A percentile compares a stretch with the other conserved stretches of the same genome.
Conservation (phyloP, 2,329 filamentous ascomycete species). For the Fusarium falciforme region DNA sequence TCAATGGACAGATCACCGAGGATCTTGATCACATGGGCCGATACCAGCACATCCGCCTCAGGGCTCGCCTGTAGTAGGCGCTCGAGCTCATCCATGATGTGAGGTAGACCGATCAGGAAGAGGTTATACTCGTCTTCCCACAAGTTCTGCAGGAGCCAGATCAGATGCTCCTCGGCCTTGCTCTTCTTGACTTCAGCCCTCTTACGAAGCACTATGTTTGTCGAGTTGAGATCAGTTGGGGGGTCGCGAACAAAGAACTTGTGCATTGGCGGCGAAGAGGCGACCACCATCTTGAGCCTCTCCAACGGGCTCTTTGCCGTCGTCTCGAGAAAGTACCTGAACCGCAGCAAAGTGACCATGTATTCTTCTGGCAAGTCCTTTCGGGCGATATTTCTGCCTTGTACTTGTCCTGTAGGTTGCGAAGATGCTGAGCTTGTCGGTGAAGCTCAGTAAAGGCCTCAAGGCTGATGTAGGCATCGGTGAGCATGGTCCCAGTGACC, state of each 20-base stretch:
- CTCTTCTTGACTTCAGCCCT: constrained; percentile 33
- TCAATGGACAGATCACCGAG: constrained; percentile 61
- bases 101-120: constrained; percentile 48
- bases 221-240: constrained; percentile 30
- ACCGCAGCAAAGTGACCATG: constrained; percentile 52
- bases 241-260: constrained; percentile 47
- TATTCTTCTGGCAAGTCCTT: constrained; percentile 49
- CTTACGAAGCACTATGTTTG: constrained; percentile 29
- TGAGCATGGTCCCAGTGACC: constrained; percentile 50
- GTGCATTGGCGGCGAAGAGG: constrained; percentile 56
- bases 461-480: constrained; percentile 49
- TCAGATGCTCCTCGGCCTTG: constrained; percentile 42
- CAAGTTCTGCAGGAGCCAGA: constrained; percentile 52
- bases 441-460: constrained; percentile 54
- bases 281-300: constrained; percentile 35
- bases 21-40: constrained; percentile 47
- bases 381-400: constrained; percentile 43
- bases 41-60: constrained; percentile 51
- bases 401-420: constrained; percentile 49
- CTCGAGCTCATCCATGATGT: constrained; percentile 61
- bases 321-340: constrained; percentile 52
- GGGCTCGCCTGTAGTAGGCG: constrained; percentile 54
- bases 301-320: constrained; percentile 46
- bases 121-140: constrained; percentile 50
- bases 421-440: constrained; percentile 43